Evolutionary conservation across 140 eudicot genomes (phyloP).

Genomic region (Ambrosia hybrid): DNA sequence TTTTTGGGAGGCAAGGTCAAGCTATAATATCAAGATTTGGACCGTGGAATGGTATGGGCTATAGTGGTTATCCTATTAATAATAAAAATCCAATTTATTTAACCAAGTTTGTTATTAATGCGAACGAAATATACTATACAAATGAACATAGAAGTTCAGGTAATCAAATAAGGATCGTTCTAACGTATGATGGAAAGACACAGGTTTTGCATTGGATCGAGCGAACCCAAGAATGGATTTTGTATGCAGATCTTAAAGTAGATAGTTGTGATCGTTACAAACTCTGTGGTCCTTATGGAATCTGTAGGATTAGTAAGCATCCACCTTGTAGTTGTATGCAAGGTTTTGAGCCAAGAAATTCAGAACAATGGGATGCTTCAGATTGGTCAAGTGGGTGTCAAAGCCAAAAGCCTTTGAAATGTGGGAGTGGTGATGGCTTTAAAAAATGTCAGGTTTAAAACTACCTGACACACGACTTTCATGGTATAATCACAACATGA

Average conservation of each 20-base stretch:
- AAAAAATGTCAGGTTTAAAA: slow-evolving; percentile 30
- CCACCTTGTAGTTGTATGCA: slow-evolving; percentile 37
- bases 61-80: not conserved
- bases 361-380: slow-evolving; percentile 15
- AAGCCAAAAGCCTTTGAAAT: slow-evolving; percentile 26
- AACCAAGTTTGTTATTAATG: slow-evolving; percentile 14
- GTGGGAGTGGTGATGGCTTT: slow-evolving; percentile 35
- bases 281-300: slow-evolving; percentile 35
- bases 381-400: slow-evolving; percentile 43
- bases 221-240: slow-evolving; percentile 18
- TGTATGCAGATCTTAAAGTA: not conserved
- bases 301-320: slow-evolving; percentile 14
- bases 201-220: slow-evolving; percentile 29
- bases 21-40: too few species aligned
- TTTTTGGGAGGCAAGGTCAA: too few species aligned
- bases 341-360: slow-evolving; percentile 25
- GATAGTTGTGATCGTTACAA: slow-evolving; percentile 24
- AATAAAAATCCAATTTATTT: slow-evolving; percentile 7
- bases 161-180: slow-evolving; percentile 1
- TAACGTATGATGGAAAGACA: slow-evolving; percentile 24
- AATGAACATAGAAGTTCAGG: slow-evolving; percentile 2
- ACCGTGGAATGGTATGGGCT: too few species aligned
- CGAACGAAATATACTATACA: slow-evolving; percentile 30
- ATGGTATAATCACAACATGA: slow-evolving; percentile 35
- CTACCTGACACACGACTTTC: slow-evolving; percentile 40